Conservation (phyloP, 208 protist species). For the Vickermania ingenoplastis region DNA sequence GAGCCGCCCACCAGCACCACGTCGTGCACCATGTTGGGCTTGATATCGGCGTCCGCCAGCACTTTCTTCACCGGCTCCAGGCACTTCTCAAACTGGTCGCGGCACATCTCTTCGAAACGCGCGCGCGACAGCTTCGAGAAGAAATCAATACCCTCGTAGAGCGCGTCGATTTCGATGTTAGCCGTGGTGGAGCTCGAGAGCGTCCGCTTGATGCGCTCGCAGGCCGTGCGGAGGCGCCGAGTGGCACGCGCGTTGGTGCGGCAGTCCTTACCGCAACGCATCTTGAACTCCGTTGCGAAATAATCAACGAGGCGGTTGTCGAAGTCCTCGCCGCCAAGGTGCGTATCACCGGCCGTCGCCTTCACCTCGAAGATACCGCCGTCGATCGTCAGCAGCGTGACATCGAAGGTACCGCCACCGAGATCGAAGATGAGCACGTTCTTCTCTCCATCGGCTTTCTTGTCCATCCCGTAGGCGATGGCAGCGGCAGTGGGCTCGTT, state of each 20-base stretch:
- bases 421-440: constrained; percentile 98
- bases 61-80: constrained; percentile 83
- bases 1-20: constrained; percentile 95
- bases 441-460: constrained; percentile 81
- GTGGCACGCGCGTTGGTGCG: constrained; percentile 57
- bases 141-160: constrained; percentile 97
- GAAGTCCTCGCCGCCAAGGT: constrained; percentile 99
- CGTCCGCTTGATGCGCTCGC: constrained; percentile 96
- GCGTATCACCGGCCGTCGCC: constrained; percentile 98
- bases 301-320: constrained; percentile 97
- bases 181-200: constrained; percentile 91
- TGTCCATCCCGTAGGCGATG: constrained; percentile 98
- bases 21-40: constrained; percentile 84
- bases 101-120: constrained; percentile 97
- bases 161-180: constrained; percentile 96
- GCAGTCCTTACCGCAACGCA: constrained; percentile 65
- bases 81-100: constrained; percentile 79
- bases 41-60: constrained; percentile 82
- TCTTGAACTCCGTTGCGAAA: constrained; percentile 96
- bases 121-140: constrained; percentile 96
- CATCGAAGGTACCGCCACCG: constrained; percentile 98
- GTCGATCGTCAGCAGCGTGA: constrained; percentile 98
- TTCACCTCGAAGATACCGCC: constrained; percentile 99
- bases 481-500: constrained; percentile 99
- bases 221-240: constrained; percentile 76